These are phyloP conservation scores for Marchantia paleacea DNA, from an alignment of 225 moss, liverwort and hornwort genomes.

Conservation along the genomic window DNA sequence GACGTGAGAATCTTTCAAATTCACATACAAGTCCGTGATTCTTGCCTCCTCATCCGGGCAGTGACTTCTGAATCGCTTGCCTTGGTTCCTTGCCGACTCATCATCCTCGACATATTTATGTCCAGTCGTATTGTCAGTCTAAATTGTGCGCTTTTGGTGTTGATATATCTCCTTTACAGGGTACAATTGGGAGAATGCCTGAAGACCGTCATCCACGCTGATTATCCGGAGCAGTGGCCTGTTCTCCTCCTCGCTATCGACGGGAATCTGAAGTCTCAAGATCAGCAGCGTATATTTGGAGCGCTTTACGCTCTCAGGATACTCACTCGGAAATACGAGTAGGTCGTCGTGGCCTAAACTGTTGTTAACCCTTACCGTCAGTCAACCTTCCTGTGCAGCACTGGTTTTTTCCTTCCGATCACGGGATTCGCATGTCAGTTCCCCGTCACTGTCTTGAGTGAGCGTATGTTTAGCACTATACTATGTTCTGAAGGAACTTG, in stretches of 20 bases:
- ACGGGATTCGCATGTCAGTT: neutral
- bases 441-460: neutral
- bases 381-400: neutral
- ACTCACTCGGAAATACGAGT: slow-evolving; percentile 98
- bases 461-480: slow-evolving; percentile 50
- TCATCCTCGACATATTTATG: too few relatives aligned
- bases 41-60: too few relatives aligned
- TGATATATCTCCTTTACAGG: slow-evolving; percentile 28
- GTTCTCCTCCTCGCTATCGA: slow-evolving; percentile 73
- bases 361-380: neutral
- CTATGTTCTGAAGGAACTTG: slow-evolving; percentile 63
- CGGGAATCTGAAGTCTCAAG: slow-evolving; percentile 79
- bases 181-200: slow-evolving; percentile 95
- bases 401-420: neutral
- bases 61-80: too few relatives aligned
- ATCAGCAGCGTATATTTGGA: slow-evolving; percentile 88
- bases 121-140: neutral
- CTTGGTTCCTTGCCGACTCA: too few relatives aligned
- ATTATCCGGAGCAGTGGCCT: slow-evolving; percentile 96
- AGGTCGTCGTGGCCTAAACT: slow-evolving; percentile 22
- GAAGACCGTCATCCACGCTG: slow-evolving; percentile 95
- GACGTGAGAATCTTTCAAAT: too few relatives aligned
- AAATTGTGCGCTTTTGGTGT: neutral
- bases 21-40: too few relatives aligned
- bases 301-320: slow-evolving; percentile 93